Conservation (phyloP, 2,329 filamentous ascomycete genomes). For the Cladosporium cucumerinum region DNA sequence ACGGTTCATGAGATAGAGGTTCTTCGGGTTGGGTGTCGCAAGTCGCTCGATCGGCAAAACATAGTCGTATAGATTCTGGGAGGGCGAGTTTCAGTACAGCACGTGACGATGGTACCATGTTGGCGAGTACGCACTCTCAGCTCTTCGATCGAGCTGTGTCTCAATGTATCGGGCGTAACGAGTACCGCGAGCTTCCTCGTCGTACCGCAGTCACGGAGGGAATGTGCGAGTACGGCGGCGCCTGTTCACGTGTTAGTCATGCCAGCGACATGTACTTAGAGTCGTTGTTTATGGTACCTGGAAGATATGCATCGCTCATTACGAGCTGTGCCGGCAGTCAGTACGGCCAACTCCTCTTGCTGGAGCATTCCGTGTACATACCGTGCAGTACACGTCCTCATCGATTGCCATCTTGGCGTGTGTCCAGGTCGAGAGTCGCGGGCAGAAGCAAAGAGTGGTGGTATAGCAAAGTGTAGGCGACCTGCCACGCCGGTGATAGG, state of each 20-base stretch:
- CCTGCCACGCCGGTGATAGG: neutral
- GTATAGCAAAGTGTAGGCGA: conserved; percentile 2
- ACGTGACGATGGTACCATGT: conserved; percentile 1
- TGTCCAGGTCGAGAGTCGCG: neutral
- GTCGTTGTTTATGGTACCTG: conserved; percentile 56
- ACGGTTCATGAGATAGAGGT: conserved; percentile 88
- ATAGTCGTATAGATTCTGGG: conserved; percentile 78
- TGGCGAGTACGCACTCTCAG: conserved; percentile 58
- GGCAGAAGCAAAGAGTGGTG: neutral
- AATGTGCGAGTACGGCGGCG: conserved; percentile 90
- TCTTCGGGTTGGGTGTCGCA: conserved; percentile 71
- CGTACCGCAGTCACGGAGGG: conserved; percentile 84
- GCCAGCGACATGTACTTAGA: conserved; percentile 18
- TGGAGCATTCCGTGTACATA: conserved; percentile 36
- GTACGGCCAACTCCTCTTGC: neutral
- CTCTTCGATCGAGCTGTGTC: conserved; percentile 69
- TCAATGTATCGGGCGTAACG: conserved; percentile 76
- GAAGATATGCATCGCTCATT: conserved; percentile 86
- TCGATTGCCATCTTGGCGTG: conserved; percentile 27
- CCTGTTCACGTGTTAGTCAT: conserved; percentile 53
- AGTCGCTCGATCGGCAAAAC: conserved; percentile 80
- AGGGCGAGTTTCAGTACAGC: conserved; percentile 19
- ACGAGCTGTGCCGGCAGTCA: conserved; percentile 63
- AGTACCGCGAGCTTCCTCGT: conserved; percentile 81
- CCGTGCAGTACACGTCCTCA: conserved; percentile 65